A percentile compares a stretch with the other conserved stretches of the same genome.
Conservation (phyloP, 768 basidiomycete genomes). For the Multifurca ochricompacta region DNA sequence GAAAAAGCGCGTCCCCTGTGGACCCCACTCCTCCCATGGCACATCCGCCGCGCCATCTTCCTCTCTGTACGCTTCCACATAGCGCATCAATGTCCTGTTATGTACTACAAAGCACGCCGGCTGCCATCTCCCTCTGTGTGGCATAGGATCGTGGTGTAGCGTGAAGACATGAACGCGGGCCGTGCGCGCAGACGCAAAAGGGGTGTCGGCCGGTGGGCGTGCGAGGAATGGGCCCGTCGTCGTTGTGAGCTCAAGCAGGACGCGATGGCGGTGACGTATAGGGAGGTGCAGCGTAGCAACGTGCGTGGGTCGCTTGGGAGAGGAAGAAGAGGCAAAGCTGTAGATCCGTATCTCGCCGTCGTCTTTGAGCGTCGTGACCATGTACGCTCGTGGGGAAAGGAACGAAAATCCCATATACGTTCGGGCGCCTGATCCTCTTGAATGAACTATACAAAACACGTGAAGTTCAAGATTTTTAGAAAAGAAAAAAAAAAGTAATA, state of each 20-base stretch:
- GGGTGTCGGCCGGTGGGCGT: not conserved
- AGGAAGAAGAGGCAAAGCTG: slow-evolving; percentile 26
- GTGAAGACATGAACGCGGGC: slow-evolving; percentile 26
- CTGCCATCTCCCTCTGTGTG: slow-evolving; percentile 10
- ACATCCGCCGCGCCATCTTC: slow-evolving; percentile 13
- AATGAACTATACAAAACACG: no score
- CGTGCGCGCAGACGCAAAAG: slow-evolving; percentile 23
- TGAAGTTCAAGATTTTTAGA: no score
- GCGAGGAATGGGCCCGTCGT: slow-evolving; percentile 27
- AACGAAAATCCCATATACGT: slow-evolving; percentile 39
- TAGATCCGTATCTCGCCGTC: slow-evolving; percentile 39
- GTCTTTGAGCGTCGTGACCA: slow-evolving; percentile 31
- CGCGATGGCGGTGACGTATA: slow-evolving; percentile 10
- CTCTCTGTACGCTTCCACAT: not conserved
- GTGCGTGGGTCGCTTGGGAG: slow-evolving; percentile 7
- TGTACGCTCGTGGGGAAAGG: slow-evolving; percentile 36
- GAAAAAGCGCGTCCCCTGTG: slow-evolving; percentile 29
- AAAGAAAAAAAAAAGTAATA: not conserved
- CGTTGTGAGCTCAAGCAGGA: slow-evolving; percentile 20
- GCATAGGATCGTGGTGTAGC: slow-evolving; percentile 21
- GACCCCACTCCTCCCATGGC: slow-evolving; percentile 37
- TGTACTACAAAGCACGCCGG: slow-evolving; percentile 30
- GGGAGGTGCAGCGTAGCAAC: slow-evolving; percentile 27
- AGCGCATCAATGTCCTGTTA: slow-evolving; percentile 27
- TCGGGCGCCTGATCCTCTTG: slow-evolving; percentile 23